Percentiles rank a stretch among this genome's conserved stretches.
These are phyloP conservation scores for Cystobasidium pallidum DNA, from an alignment of 1,284 basidiomycete genomes.

Conservation along the genomic window DNA sequence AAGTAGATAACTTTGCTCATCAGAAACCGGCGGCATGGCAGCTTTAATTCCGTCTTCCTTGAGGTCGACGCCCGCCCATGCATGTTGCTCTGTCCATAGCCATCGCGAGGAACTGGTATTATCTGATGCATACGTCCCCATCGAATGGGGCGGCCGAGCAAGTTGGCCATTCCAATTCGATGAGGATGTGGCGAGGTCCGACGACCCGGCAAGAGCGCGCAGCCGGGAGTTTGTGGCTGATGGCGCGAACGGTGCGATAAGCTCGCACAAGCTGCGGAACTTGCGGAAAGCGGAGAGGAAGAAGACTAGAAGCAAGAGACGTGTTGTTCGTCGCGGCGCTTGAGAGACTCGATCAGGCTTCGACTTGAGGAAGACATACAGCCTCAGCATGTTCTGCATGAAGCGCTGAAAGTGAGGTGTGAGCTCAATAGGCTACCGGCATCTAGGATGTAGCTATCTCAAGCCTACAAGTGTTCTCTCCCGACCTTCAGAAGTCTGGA, in stretches of 20 bases:
- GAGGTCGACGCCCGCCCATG: constrained; percentile 29
- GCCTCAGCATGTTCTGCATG: constrained; percentile 44
- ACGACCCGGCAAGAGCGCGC: constrained; percentile 26
- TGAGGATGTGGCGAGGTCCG: constrained; percentile 20
- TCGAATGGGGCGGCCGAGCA: background rate
- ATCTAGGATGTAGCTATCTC: too few relatives aligned
- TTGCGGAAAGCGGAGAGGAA: constrained; percentile 42
- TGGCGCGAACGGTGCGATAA: constrained; percentile 22
- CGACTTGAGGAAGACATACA: constrained; percentile 42
- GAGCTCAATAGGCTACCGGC: background rate
- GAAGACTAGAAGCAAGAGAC: constrained; percentile 41
- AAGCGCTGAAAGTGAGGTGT: constrained; percentile 24
- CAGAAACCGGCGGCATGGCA: constrained; percentile 33
- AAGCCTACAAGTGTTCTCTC: constrained; percentile 35
- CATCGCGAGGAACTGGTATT: constrained; percentile 23
- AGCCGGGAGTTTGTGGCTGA: constrained; percentile 17
- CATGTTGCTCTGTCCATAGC: constrained; percentile 38
- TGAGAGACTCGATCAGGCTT: background rate
- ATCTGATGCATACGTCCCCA: background rate
- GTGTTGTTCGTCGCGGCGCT: constrained; percentile 29
- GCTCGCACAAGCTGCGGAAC: constrained; percentile 30
- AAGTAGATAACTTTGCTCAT: constrained; percentile 31
- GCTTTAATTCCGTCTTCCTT: constrained; percentile 9
- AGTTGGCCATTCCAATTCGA: background rate
- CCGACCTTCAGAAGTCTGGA: constrained; percentile 38